phyloP scores from a whole-genome alignment of 148 eudicot species.

The Vaccinium vitisidaea region DNA sequence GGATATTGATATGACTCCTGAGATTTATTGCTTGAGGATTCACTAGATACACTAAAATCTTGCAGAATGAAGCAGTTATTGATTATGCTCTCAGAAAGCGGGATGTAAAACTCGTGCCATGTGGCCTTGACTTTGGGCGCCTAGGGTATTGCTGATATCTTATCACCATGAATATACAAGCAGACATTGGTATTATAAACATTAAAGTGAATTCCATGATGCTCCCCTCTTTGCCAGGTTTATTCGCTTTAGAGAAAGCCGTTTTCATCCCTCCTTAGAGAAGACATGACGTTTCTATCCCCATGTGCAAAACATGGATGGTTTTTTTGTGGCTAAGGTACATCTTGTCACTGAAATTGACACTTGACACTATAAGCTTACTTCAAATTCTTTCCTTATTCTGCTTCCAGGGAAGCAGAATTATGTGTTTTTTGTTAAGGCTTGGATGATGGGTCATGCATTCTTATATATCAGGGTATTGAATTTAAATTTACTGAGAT shows the following conservation, averaged over 20 bases:
- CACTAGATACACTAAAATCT: conserved; percentile 8
- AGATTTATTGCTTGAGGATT: conserved; percentile 14
- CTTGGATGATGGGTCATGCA: not conserved
- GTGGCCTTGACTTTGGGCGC: conserved; percentile 87
- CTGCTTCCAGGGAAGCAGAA: not conserved
- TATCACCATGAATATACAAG: not conserved
- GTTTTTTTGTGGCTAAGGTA: conserved; percentile 98
- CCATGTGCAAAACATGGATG: conserved; percentile 94
- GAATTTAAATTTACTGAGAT: too few species aligned
- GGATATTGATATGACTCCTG: not conserved
- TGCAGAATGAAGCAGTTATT: conserved; percentile 96
- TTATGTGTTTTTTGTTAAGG: not conserved
- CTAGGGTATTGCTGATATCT: conserved; percentile 56
- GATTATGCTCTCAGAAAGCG: conserved; percentile 95
- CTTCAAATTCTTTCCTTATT: not conserved
- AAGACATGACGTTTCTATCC: conserved; percentile 90
- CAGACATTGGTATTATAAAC: not conserved
- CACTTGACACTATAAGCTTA: not conserved
- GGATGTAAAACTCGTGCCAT: conserved; percentile 85
- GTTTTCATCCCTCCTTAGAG: conserved; percentile 73
- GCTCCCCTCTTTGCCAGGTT: conserved; percentile 44
- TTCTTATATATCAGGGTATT: not conserved
- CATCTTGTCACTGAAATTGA: not conserved
- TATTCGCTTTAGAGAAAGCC: conserved; percentile 61
- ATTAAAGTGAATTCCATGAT: conserved; percentile 11